Conservation (phyloP, 2,329 filamentous ascomycete species). For the Ambrosiella xylebori region DNA sequence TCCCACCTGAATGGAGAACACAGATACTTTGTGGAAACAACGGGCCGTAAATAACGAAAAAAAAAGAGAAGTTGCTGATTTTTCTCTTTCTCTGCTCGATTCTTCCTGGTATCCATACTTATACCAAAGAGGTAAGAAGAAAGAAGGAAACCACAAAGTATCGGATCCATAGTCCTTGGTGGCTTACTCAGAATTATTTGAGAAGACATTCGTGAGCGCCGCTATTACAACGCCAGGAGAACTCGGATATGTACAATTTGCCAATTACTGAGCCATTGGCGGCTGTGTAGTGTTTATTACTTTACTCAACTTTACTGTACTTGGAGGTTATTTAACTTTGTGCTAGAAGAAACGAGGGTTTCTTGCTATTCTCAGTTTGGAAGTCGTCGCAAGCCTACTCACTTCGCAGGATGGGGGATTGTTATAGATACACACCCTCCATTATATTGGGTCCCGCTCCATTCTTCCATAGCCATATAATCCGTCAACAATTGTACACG, state of each 20-base stretch:
- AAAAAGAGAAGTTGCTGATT: background rate
- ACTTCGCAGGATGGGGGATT: background rate
- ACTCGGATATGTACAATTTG: too few species aligned
- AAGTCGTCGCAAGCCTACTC: constrained; percentile 6
- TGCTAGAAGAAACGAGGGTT: background rate
- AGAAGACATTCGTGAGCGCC: too few species aligned
- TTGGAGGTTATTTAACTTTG: background rate
- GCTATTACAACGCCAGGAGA: too few species aligned
- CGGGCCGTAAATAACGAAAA: background rate
- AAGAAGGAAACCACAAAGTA: background rate
- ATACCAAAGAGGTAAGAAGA: background rate
- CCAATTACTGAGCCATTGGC: background rate
- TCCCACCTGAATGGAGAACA: background rate
- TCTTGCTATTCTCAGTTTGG: background rate
- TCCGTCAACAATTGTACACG: too few species aligned
- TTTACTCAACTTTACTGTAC: background rate
- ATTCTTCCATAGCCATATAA: too few species aligned
- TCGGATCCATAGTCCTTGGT: background rate
- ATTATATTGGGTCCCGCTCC: too few species aligned
- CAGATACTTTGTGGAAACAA: background rate
- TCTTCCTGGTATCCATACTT: too few species aligned
- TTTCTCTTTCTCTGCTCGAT: background rate
- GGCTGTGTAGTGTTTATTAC: background rate
- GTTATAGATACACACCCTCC: background rate
- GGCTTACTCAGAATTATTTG: background rate